Evolutionary conservation across 2,329 filamentous ascomycete genomes (phyloP), one percentile per base, ranked within the genome.

Genomic region (Hymenoscyphus albidus): DNA sequence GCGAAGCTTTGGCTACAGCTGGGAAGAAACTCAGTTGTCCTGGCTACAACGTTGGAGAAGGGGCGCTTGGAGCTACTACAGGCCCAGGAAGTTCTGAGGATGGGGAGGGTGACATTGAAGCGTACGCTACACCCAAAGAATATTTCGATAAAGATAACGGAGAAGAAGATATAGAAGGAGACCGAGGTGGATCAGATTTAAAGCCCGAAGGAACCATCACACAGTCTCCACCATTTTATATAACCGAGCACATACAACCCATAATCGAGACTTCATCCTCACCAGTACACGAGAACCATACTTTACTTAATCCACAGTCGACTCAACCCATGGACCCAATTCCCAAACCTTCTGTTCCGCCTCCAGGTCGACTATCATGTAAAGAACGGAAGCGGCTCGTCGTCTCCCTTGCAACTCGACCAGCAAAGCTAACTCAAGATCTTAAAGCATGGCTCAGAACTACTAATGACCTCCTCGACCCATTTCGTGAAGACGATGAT

Each of bases 301-400:
- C 44, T n/a, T n/a, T 16, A 22, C 1, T 18, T 3, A 48, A 18
- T 18, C n/a, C n/a, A 35, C 35, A 35, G 35, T 27, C 48, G 18
- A 51, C n/a, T n/a, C 12, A 58, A 18, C 31, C 16, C 38, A 18
- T 5, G n/a, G 3, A 16, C 16, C 7, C n/a, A n/a, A 44, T 35
- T 35, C 35, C 35, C 35, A 9, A 39, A 22, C 38, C 58, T 67
- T 9, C 56, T 56, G 3, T 63, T 58, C 44, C 54, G 51, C 10
- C 22, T 54, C 10, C 5, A 18, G 13, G 10, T 12, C 48, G 4
- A 13, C 48, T 54, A 12, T 54, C 48, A 18, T 54, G 48, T 27
- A 18, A 54, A 35, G 69, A 70, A 42, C 59, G 68, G n/a, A 68
- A 69, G 64, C 62, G 67, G 2, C 64, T 70, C 22, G 44, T 70